phyloP scores from a whole-genome alignment of 1,284 basidiomycete genomes.

The Heterobasidion annosum region DNA sequence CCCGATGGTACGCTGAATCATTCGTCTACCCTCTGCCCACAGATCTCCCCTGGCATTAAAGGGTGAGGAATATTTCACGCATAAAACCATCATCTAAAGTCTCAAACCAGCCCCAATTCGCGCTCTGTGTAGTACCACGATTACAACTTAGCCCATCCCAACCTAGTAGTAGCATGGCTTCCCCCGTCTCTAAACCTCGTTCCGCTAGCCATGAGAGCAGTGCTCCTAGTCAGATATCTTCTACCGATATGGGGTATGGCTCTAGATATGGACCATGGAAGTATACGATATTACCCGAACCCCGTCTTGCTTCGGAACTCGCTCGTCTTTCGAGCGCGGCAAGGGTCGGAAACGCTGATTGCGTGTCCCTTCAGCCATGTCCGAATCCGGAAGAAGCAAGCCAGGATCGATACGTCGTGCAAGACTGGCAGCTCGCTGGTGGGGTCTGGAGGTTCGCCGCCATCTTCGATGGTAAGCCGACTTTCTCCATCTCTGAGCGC shows the following conservation, averaged over 20 bases:
- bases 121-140: too few species aligned
- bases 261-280: background rate
- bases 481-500: background rate
- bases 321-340: slow-evolving; percentile 8
- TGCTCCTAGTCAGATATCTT: background rate
- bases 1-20: too few species aligned
- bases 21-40: background rate
- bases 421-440: slow-evolving; percentile 15
- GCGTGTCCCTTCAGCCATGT: slow-evolving; percentile 21
- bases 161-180: too few species aligned
- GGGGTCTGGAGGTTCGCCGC: slow-evolving; percentile 19
- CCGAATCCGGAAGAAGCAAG: slow-evolving; percentile 7
- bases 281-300: slow-evolving; percentile 5
- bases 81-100: too few species aligned
- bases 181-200: too few species aligned
- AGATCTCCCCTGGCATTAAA: background rate
- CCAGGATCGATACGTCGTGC: slow-evolving; percentile 21
- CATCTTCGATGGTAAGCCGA: slow-evolving; percentile 21
- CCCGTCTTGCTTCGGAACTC: slow-evolving; percentile 10
- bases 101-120: too few species aligned
- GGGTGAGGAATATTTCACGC: background rate
- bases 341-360: slow-evolving; percentile 11
- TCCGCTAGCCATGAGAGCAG: background rate
- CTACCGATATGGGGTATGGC: background rate
- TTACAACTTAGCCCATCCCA: too few species aligned